Evolutionary conservation across 805 yeast genomes (phyloP), one percentile per base, ranked within the genome.

Genomic region (Wickerhamomyces bisporus): DNA sequence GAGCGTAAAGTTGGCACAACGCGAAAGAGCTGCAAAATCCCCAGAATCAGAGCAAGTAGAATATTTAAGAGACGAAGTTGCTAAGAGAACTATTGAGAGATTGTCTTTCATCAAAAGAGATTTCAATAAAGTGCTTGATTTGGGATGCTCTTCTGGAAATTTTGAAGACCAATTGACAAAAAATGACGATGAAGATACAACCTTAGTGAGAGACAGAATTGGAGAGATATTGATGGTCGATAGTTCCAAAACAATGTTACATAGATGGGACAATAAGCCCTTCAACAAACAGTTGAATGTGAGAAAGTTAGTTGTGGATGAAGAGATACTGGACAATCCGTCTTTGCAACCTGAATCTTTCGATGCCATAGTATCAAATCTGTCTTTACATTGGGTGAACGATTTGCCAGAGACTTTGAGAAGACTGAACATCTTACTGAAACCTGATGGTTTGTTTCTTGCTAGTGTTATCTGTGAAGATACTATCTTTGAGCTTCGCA

Each of bases 391-490:
- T 58, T 86, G 95, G 95, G 77, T 84, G 41, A 86, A 86, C 52
- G 89, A 86, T 49, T 68, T 86, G n/a, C 95, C 95, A 0, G 65
- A 69, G 1, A 73, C 77, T 3, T 68, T 86, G 36, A 57, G 60
- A 14, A 69, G 74, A 42, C 70, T 86, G 47, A 75, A 78, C 53
- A 53, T 61, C 5, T 68, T 83, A 19, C 64, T 86, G 26, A 75
- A 75, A 42, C 91, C 91, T 2, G 94, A 86, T 57, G 91, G 95
- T 2, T 66, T 88, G 52, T 83, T 86, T 48, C 70, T 86, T 69
- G 94, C 85, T 2, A 74, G 87, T 17, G 73, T 86, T 71, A 74
- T 84, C 47, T 93, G 91, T 16, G 91, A 89, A 10, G 95, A 86
- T 53, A 81, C 94, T 2, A 60, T 86, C n/a, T 86, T 77, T 52